Conservation (phyloP, 139 green algal species). For the Ostreobium quekettii region DNA sequence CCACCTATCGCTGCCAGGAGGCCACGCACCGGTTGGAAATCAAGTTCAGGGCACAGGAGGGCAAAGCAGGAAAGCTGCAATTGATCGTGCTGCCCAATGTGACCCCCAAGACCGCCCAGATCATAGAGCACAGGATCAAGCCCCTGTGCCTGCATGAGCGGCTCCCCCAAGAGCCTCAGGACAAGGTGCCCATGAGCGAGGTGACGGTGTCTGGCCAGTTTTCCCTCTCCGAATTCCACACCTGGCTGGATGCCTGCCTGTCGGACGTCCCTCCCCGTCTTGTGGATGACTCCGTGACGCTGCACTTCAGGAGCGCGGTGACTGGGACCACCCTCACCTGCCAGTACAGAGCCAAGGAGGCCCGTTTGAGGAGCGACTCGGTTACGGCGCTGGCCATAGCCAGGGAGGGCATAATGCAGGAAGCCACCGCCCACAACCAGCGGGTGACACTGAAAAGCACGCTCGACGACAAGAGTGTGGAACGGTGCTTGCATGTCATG, state of each 20-base stretch:
- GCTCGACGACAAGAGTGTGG: slow-evolving; percentile 20
- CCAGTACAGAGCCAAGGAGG: slow-evolving; percentile 43
- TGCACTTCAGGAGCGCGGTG: slow-evolving; percentile 42
- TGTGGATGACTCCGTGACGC: slow-evolving; percentile 11
- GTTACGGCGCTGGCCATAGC: slow-evolving; percentile 55
- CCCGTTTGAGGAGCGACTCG: slow-evolving; percentile 44
- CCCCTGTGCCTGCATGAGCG: slow-evolving; percentile 57
- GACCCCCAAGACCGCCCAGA: background rate
- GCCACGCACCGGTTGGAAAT: slow-evolving; percentile 42
- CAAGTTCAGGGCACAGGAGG: slow-evolving; percentile 46
- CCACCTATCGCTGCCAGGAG: slow-evolving; percentile 64
- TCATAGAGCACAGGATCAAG: slow-evolving; percentile 27
- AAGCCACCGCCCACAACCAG: slow-evolving; percentile 47
- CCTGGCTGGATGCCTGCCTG: slow-evolving; percentile 39
- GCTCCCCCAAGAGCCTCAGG: slow-evolving; percentile 17
- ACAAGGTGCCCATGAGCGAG: slow-evolving; percentile 36
- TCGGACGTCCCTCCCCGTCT: slow-evolving; percentile 36
- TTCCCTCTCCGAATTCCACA: slow-evolving; percentile 41
- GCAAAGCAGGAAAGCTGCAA: slow-evolving; percentile 19
- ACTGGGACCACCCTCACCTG: slow-evolving; percentile 32
- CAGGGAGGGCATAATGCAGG: slow-evolving; percentile 44
- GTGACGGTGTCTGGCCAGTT: slow-evolving; percentile 43
- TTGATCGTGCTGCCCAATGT: slow-evolving; percentile 24
- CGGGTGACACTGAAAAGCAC: slow-evolving; percentile 25
- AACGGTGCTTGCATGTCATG: slow-evolving; percentile 21